Evolutionary conservation across 2,329 filamentous ascomycete species (phyloP), one percentile per base, ranked within the genome.

Genomic region (Penicillium frequentans): DNA sequence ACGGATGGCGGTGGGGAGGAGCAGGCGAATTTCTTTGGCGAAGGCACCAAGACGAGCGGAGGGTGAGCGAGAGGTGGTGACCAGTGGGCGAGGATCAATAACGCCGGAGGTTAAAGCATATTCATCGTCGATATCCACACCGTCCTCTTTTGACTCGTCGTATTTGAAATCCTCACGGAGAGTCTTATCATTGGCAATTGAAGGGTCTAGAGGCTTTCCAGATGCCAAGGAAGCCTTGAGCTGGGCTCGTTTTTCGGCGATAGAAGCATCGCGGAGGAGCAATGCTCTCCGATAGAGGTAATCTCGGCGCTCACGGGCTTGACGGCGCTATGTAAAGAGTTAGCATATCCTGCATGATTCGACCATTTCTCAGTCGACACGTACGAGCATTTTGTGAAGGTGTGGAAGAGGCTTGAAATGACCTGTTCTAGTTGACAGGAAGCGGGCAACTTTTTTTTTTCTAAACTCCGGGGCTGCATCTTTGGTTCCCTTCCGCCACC

Each of bases 231-330:
- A 92, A 33, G 88, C 86, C 73, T 93, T 90, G 54, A 99, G 79
- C 73, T 96, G 90, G 39, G 93, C 89, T 68, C 93, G 84, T 75
- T 96, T 96, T 73, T 96, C 91, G 56, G 90, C 90, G 63, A 96
- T 96, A 70, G 96, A 93, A 60, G 93, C 93, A 78, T 97, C 91
- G 65, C 90, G 88, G 44, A 97, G 84, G 23, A 91, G 88, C 56
- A 97, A 83, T 37, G 95, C 93, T 70, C 90, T 88, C 59, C 93
- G 87, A 75, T 97, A 96, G 68, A 99, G 86, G 75, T 98, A 96
- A 73, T 96, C 91, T 66, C 90, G 84, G 67, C 91, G 83, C 75
- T 93, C 86, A 65, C 90, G 86, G 60, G 88, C 87, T 82, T 91
- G 88, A 81, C 88, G 85, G 68, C 88, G 85, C 78, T 84, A 64